Base-by-base conservation (phyloP, 306 rosid species). In the Fagus sylvatica region DNA sequence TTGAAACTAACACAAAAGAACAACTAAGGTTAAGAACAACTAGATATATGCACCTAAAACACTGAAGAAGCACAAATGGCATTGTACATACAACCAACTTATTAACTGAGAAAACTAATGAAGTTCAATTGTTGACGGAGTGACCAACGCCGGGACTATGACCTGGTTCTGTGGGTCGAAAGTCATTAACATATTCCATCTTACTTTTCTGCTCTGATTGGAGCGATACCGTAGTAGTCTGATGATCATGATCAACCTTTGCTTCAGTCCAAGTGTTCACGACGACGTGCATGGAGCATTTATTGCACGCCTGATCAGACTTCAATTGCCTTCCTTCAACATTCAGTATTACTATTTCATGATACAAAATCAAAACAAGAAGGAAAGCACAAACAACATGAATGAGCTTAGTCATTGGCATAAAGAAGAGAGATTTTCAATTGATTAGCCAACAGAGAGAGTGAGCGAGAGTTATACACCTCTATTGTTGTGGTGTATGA, bases 71-170 rank as follows among this genome's bases (percentile, higher is more conserved):
- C 51, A 46, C 51, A 46, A 46, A 46, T 46, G 51, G 15, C 8
- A 46, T 46, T 46, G 51, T 11, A 57, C 37, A 30, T 57, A n/a
- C 11, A 19, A 57, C 28, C 19, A 22, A 2, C 28, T 56, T 33
- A 28, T 9, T 56, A 28, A 8, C 19, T 57, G 13, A 57, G 64
- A 56, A 56, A 56, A 56, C 62, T 56, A 46, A 56, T 15, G 8
- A 41, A 13, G 3, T 71, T 83, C 69, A 83, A 43, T 84, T 84
- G 75, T 81, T 69, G 76, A 84, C 61, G 39, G 81, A 78, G 59
- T 87, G 90, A 51, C 88, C 90, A 74, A 84, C 87, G 6, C 87
- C 90, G 1, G 90, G 90, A 39, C 90, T 84, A 34, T 84, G 88
- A 9, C 88, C 88, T 0, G 90, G 90, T 40, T 77, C n/a, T 19